Evolutionary conservation across 2,329 filamentous ascomycete genomes (phyloP), one percentile per base, ranked within the genome.

Genomic region (Cladosporium sp.): DNA sequence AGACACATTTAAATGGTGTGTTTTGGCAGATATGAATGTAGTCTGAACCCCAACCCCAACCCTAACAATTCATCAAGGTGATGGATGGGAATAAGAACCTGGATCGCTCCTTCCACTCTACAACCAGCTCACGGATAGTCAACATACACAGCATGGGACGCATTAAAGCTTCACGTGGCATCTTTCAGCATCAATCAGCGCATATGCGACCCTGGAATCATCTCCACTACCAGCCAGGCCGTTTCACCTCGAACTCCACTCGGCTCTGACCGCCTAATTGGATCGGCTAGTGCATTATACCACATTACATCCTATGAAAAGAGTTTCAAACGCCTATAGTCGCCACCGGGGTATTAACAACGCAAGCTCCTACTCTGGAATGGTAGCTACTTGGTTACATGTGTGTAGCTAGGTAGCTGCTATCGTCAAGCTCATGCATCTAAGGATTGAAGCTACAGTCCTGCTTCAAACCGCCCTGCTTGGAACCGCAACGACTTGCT

Each of bases 261-360:
- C 40, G 40, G 40, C 40, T 46, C 40, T 46, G 40, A 46, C 40
- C 40, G 40, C 40, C 40, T 46, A 23, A 46, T 46, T 12, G 8
- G 40, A 46, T 21, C 40, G 40, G n/a, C n/a, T 21, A 10, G 1
- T 21, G 40, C n/a, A 12, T 21, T 23, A 46, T 46, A 46, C 40
- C 40, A 12, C 8, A 46, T 7, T 2, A 46, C n/a, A 23, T 46
- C 5, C 10, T 46, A 21, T 46, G n/a, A 21, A 21, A 46, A 21
- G 40, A 46, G 40, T 46, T 46, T 46, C 40, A 23, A 46, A 46
- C 40, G 8, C 40, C n/a, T 46, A 46, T 46, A 46, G 12, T 46
- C n/a, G 40, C 40, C 40, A 46, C 40, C 40, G 40, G 40, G n/a
- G 8, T 46, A 46, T 46, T 46, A 21, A 46, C 10, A 21, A 46